Evolutionary conservation across 1,284 basidiomycete genomes (phyloP).

Genomic region (Boletus mariae): DNA sequence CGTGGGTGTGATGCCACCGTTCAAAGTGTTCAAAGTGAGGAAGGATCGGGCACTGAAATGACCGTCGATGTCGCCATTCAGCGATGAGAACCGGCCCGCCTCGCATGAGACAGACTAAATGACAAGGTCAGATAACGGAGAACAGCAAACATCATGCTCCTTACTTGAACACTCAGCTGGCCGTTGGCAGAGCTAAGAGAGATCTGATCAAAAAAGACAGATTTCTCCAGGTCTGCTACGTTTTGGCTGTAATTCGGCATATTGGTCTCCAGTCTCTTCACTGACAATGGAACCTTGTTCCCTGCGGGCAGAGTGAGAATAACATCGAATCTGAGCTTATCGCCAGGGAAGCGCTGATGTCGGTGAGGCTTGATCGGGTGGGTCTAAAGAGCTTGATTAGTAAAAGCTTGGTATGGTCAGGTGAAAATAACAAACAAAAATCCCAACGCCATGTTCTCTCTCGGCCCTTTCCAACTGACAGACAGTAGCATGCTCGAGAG

Average conservation of each 20-base stretch:
- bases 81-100: slow-evolving; percentile 29
- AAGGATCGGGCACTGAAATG: slow-evolving; percentile 35
- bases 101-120: slow-evolving; percentile 36
- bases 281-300: slow-evolving; percentile 17
- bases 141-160: not conserved
- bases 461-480: slow-evolving; percentile 33
- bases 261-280: slow-evolving; percentile 36
- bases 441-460: slow-evolving; percentile 38
- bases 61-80: slow-evolving; percentile 41
- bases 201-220: slow-evolving; percentile 34
- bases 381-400: slow-evolving; percentile 5
- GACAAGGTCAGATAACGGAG: slow-evolving; percentile 1
- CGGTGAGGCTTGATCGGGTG: not conserved
- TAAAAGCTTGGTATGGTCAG: not conserved
- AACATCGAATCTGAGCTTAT: slow-evolving; percentile 30
- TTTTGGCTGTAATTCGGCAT: slow-evolving; percentile 35
- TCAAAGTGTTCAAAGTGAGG: slow-evolving; percentile 38
- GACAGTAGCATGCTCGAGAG: slow-evolving; percentile 34
- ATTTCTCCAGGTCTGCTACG: slow-evolving; percentile 29
- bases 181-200: slow-evolving; percentile 28
- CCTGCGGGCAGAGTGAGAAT: slow-evolving; percentile 34
- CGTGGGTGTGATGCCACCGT: slow-evolving; percentile 36
- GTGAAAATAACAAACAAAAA: slow-evolving; percentile 36
- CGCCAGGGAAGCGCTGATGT: slow-evolving; percentile 1
- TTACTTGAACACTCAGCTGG: slow-evolving; percentile 32